Percentiles rank a stretch among this genome's conserved stretches.
Conservation (phyloP, 208 protist species). For the Balamuthia mandrillaris region DNA sequence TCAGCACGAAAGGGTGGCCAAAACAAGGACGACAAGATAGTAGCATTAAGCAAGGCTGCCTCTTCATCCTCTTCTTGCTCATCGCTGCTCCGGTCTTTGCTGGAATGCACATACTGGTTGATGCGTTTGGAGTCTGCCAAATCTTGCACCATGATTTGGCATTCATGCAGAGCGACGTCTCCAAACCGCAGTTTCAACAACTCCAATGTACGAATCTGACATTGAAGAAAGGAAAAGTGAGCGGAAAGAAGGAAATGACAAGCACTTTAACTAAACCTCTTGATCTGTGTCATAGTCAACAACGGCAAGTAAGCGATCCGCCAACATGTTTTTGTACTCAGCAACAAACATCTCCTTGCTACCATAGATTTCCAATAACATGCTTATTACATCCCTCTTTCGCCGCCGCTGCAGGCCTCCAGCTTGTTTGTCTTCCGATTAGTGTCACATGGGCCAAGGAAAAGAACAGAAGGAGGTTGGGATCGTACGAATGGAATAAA, state of each 20-base stretch:
- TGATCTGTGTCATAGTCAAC: slow-evolving; percentile 22
- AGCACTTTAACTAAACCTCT: background rate
- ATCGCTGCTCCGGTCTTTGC: background rate
- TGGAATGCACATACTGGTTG: background rate
- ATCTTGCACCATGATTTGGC: slow-evolving; percentile 28
- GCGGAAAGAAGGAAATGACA: background rate
- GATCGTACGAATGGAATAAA: too few relatives aligned
- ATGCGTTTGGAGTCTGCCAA: background rate
- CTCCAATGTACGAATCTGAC: background rate
- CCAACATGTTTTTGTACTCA: slow-evolving; percentile 13
- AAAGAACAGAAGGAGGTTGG: too few relatives aligned
- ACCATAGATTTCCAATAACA: slow-evolving; percentile 20
- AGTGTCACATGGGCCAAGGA: too few relatives aligned
- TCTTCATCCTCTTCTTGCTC: background rate
- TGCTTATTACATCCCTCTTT: too few relatives aligned
- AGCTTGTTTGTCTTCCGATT: too few relatives aligned
- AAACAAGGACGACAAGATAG: slow-evolving; percentile 17
- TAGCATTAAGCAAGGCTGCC: background rate
- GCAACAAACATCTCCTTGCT: too few relatives aligned
- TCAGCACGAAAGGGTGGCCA: slow-evolving; percentile 19
- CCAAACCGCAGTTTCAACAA: slow-evolving; percentile 26
- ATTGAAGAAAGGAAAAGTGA: background rate
- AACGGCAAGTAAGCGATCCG: background rate
- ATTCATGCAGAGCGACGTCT: slow-evolving; percentile 7
- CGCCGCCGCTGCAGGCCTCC: too few relatives aligned